Evolutionary conservation across 192 early-diverging fungal genomes (phyloP).

Genomic region (Dispira parvispora): DNA sequence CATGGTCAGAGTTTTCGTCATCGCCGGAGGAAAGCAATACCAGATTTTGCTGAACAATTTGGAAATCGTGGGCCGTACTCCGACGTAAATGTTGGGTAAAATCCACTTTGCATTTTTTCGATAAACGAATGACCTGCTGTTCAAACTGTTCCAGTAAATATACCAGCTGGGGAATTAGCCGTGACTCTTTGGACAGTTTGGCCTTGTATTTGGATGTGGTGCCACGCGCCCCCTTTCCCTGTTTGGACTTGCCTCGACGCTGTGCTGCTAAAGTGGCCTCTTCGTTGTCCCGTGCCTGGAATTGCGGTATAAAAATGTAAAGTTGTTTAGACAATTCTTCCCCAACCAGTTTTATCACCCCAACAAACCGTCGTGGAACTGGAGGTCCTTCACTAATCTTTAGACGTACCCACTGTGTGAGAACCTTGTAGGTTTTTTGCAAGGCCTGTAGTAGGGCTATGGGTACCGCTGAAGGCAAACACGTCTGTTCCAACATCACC

Average conservation of each 20-base stretch:
- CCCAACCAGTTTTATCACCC: slow-evolving; percentile 28
- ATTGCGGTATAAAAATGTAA: slow-evolving; percentile 29
- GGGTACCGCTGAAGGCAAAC: slow-evolving; percentile 19
- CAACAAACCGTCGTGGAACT: slow-evolving; percentile 25
- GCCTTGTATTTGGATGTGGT: slow-evolving; percentile 18
- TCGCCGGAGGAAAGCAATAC: slow-evolving; percentile 13
- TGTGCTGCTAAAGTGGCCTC: not conserved
- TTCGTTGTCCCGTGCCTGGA: slow-evolving; percentile 10
- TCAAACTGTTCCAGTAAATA: slow-evolving; percentile 65
- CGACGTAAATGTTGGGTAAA: slow-evolving; percentile 59
- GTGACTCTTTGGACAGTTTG: slow-evolving; percentile 49
- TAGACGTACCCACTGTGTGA: slow-evolving; percentile 9
- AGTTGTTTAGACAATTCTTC: slow-evolving; percentile 28
- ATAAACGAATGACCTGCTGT: slow-evolving; percentile 46
- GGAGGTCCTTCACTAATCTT: slow-evolving; percentile 14
- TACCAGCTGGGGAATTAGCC: slow-evolving; percentile 51
- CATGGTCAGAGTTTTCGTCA: not conserved
- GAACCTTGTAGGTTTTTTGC: slow-evolving; percentile 27
- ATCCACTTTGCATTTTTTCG: slow-evolving; percentile 51
- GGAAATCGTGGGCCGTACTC: slow-evolving; percentile 65
- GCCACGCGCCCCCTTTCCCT: not conserved
- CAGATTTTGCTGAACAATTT: slow-evolving; percentile 35
- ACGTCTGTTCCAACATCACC: slow-evolving; percentile 24
- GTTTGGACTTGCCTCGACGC: not conserved
- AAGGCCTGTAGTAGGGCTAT: slow-evolving; percentile 32